Evolutionary conservation across 129 eudicot species (phyloP), one percentile per base, ranked within the genome.

Genomic region (Ambrosia artemisiifolia): DNA sequence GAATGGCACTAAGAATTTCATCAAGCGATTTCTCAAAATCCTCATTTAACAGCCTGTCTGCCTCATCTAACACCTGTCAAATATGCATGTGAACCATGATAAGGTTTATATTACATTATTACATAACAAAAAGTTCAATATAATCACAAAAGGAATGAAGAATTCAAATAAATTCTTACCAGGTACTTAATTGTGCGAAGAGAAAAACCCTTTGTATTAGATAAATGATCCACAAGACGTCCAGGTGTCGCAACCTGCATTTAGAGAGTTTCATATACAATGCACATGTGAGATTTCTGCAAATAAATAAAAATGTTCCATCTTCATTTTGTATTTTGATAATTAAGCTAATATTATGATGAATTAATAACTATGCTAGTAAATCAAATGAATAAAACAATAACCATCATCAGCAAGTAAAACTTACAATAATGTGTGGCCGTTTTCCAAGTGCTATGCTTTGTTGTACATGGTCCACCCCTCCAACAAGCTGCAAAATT

Each of bases 191-290:
- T 74, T 9, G 89, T 75, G 40, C 95, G 96, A 66, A 94, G 89
- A 32, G 96, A 87, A 73, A 94, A 94, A 0, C 98, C 98, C 74
- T 94, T 94, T 6, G 98, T 94, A 54, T 88, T 94, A 9, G 98
- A 73, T 60, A 94, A 88, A 83, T 94, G 98, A 81, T 94, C 98
- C 65, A 87, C 63, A 19, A 94, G 96, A 42, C 98, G 98, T 11
- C 98, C 98, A 80, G 98, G 98, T n/a, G 98, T 94, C 6, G 95
- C 96, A 73, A 90, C 95, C 98, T 94, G 69, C 69, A 87, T 65
- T 6, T 14, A 67, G 17, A 46, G 19, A 20, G 34, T 55, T 16
- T 50, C 12, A 42, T 51, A 51, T 44, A 61, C 51, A 55, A 42
- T 30, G 44, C 12, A 32, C 10, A 38, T 38, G 43, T 38, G 7